Evolutionary conservation across 169 alveolate genomes (phyloP).

Genomic region (Cryptosporidium ryanae): DNA sequence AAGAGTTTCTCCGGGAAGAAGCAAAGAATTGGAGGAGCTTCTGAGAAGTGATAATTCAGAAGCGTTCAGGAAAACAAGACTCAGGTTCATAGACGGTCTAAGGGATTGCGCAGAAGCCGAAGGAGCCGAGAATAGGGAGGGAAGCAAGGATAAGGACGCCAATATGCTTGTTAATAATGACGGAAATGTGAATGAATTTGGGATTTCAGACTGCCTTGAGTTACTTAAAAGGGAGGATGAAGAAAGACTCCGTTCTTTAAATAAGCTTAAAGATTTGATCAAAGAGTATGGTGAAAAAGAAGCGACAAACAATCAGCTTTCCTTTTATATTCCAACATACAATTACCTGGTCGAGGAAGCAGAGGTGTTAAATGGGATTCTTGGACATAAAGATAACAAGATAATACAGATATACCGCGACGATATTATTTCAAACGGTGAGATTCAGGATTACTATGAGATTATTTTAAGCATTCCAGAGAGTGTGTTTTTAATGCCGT

Average conservation of each 20-base stretch:
- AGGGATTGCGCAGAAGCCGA: too few species aligned
- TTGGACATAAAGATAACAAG: neutral
- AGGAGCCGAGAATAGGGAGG: too few species aligned
- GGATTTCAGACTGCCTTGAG: neutral
- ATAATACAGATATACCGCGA: constrained; percentile 18
- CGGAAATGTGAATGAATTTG: neutral
- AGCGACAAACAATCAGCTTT: neutral
- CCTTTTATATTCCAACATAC: constrained; percentile 23
- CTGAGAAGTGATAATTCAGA: too few species aligned
- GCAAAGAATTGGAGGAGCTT: constrained; percentile 9
- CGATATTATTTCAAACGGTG: constrained; percentile 11
- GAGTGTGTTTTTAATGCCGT: constrained; percentile 38
- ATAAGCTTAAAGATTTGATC: neutral
- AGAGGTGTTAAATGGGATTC: neutral
- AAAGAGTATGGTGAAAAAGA: neutral
- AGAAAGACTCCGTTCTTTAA: constrained; percentile 6
- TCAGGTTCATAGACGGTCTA: too few species aligned
- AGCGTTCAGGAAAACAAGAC: too few species aligned
- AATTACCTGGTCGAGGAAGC: constrained; percentile 30
- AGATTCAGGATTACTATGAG: constrained; percentile 43
- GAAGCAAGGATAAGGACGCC: too few species aligned
- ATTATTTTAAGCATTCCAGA: constrained; percentile 48
- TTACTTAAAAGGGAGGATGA: neutral
- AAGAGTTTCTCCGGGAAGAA: constrained; percentile 2
- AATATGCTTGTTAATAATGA: too few species aligned